Base-by-base conservation (phyloP, 1,284 basidiomycete species). In the Austroboletus olivaceoglutinosus region DNA sequence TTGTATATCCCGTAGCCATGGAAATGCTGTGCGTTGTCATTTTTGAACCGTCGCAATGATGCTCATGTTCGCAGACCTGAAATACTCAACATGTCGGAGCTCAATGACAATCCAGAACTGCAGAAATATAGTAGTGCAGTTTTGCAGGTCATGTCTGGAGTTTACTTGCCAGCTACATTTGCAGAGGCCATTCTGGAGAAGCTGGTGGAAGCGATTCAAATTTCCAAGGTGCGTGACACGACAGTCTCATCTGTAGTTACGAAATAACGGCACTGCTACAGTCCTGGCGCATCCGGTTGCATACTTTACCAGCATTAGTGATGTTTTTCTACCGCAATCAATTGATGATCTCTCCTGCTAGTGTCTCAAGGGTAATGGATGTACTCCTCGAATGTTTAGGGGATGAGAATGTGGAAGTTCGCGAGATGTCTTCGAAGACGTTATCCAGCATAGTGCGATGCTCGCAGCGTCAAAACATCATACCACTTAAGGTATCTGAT, bases 321-420 rank as follows among this genome's bases (percentile, higher is more conserved):
- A 86, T 91, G 30, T 93, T 93, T 73, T 92, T 89, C 74, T 93
- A 91, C 68, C 80, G 89, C 52, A 94, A 95, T 67, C 77, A 97
- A 44, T 72, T 92, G 53, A 79, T 84, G 50, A 82, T 94, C 47
- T 82, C 89, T 23, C 78, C 85, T 47, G 71, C 74, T 13, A 81
- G 82, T 38, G 80, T 89, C 48, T 76, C 79, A 23, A 81, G 78
- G 59, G 81, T 92, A 56, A 85, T 93, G 80, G 88, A 91, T 54
- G 83, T 89, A 30, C 75, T 96, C 43, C 77, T 92, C 25, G 83
- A 87, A 45, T 94, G 94, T 65, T 74, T 98, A 44, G 78, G 82
- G 23, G 94, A 98, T 67, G 89, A 91, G 64, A 96, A 96, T 64
- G 86, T 95, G 47, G 94, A 98, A 73, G 94, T 98, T 27, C 82